Conservation (phyloP, 805 yeast species). For the Kazachstania psychrophila region DNA sequence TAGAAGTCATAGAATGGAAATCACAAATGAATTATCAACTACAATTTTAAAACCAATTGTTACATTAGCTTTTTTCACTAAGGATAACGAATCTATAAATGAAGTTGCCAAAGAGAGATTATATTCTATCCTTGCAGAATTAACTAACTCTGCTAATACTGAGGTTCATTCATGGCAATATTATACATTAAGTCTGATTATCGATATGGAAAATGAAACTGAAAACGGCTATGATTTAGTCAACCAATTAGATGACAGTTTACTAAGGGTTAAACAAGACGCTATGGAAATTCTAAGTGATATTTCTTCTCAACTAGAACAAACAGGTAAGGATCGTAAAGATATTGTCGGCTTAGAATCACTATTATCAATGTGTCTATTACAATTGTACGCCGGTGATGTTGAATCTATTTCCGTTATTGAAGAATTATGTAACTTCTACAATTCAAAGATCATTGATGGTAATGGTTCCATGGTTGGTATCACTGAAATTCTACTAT, state of each 20-base stretch:
- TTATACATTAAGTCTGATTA: slow-evolving; percentile 36
- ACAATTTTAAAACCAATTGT: slow-evolving; percentile 25
- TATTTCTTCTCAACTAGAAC: slow-evolving; percentile 36
- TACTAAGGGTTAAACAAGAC: slow-evolving; percentile 39
- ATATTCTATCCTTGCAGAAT: slow-evolving; percentile 55
- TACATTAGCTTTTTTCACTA: slow-evolving; percentile 26
- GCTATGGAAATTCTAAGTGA: slow-evolving; percentile 41
- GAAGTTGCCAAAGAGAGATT: slow-evolving; percentile 50
- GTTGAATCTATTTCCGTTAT: slow-evolving; percentile 67
- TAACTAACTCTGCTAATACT: slow-evolving; percentile 36
- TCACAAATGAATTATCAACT: slow-evolving; percentile 12
- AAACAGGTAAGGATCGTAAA: not conserved
- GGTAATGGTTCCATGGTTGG: slow-evolving; percentile 38
- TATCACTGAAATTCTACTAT: slow-evolving; percentile 50
- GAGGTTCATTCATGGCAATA: slow-evolving; percentile 45
- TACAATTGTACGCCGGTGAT: slow-evolving; percentile 71
- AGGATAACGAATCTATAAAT: slow-evolving; percentile 9
- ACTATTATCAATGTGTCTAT: slow-evolving; percentile 61
- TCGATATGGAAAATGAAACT: slow-evolving; percentile 19
- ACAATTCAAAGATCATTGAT: slow-evolving; percentile 27
- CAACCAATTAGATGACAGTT: slow-evolving; percentile 49
- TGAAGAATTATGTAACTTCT: slow-evolving; percentile 48
- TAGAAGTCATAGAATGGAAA: slow-evolving; percentile 34
- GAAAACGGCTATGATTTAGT: slow-evolving; percentile 17
- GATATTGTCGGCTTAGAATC: slow-evolving; percentile 51